phyloP scores from a whole-genome alignment of 441 rosid species.

The Gossypium aridum region DNA sequence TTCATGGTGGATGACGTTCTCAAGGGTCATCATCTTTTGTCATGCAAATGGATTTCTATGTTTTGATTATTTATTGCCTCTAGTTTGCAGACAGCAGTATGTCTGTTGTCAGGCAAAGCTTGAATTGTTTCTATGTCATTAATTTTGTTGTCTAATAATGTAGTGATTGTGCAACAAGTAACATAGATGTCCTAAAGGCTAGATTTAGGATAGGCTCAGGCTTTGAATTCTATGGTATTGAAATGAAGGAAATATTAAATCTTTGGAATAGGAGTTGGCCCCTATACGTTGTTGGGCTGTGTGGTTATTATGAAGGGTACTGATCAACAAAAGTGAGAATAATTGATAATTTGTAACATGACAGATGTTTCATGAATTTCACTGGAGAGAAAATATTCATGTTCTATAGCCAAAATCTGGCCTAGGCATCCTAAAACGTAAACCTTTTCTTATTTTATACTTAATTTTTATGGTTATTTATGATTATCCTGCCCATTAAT shows the following conservation, averaged over 20 bases:
- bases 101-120: not conserved
- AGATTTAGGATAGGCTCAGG: not conserved
- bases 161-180: not conserved
- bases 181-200: not conserved
- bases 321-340: not conserved
- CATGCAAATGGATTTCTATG: not conserved
- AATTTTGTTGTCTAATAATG: not conserved
- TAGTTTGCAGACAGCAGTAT: not conserved
- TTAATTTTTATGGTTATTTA: not conserved
- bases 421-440: not conserved
- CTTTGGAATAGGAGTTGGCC: not conserved
- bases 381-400: conserved; percentile 7
- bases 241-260: not conserved
- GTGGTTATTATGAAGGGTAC: not conserved
- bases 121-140: not conserved
- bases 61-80: not conserved
- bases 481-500: not conserved
- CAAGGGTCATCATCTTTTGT: not conserved
- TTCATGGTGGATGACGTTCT: not conserved
- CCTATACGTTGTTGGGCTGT: not conserved
- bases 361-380: not conserved
- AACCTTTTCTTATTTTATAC: not conserved
- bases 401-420: not conserved
- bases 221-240: not conserved
- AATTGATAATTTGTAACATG: not conserved